Evolutionary conservation across 2,329 filamentous ascomycete species (phyloP).

Genomic region (Sporothrix phasma): DNA sequence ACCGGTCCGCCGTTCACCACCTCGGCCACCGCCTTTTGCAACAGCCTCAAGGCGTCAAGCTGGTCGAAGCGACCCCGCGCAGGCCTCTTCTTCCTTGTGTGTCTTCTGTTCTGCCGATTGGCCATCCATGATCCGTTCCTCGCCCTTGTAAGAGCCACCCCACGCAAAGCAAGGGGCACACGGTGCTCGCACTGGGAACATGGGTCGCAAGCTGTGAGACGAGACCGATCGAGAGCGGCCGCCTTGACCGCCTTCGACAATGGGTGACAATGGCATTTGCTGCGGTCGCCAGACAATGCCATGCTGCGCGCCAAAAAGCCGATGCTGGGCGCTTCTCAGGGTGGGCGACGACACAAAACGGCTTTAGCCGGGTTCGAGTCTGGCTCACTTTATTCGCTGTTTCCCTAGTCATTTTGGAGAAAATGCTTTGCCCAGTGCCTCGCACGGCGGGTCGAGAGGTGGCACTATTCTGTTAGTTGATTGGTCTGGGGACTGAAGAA

Average conservation of each 20-base stretch:
- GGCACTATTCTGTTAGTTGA: slow-evolving; percentile 7
- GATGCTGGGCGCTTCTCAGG: not conserved
- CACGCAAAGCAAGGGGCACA: slow-evolving; percentile 6
- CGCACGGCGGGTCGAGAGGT: not conserved
- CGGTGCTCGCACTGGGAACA: slow-evolving; percentile 4
- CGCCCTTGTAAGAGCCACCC: not conserved
- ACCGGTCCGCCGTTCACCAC: not conserved
- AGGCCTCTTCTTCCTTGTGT: too few species aligned
- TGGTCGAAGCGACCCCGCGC: not conserved
- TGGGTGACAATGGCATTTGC: too few species aligned
- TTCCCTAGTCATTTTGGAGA: too few species aligned
- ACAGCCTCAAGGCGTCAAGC: not conserved
- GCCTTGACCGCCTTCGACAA: too few species aligned
- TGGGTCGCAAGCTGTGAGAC: too few species aligned
- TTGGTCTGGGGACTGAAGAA: not conserved
- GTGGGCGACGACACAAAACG: not conserved
- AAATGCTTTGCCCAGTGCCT: too few species aligned
- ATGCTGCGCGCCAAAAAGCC: not conserved
- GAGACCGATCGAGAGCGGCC: too few species aligned
- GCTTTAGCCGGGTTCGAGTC: not conserved
- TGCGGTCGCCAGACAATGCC: too few species aligned
- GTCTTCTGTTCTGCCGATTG: slow-evolving; percentile 12
- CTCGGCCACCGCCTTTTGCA: slow-evolving; percentile 7
- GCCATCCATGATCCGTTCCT: slow-evolving; percentile 7
- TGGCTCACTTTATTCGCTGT: too few species aligned